phyloP scores from a whole-genome alignment of 108 stramenopile genomes.

The Nitzschia sp. region DNA sequence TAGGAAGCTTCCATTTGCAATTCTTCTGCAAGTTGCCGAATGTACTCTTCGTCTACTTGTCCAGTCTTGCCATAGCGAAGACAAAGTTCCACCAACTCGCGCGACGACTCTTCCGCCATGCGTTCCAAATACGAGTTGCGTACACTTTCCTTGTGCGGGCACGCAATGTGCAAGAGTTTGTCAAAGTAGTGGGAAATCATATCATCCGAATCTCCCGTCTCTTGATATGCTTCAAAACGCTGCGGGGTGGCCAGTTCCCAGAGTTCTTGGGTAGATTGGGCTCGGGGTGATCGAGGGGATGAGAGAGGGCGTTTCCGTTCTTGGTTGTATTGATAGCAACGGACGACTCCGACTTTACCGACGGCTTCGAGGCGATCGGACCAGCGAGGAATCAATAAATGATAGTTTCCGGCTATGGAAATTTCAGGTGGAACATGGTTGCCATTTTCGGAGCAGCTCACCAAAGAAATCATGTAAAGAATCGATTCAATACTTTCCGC shows the following conservation, averaged over 20 bases:
- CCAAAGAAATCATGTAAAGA: conserved; percentile 60
- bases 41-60: conserved; percentile 61
- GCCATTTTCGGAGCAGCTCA: conserved; percentile 63
- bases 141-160: conserved; percentile 64
- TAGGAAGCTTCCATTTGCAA: not conserved
- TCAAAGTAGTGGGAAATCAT: conserved; percentile 85
- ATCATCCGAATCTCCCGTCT: conserved; percentile 18
- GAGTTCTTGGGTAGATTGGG: conserved; percentile 48
- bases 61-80: conserved; percentile 57
- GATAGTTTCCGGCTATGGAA: conserved; percentile 37
- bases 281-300: conserved; percentile 42
- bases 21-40: conserved; percentile 25
- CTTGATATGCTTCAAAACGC: conserved; percentile 52
- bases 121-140: conserved; percentile 58
- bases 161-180: conserved; percentile 71
- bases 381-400: conserved; percentile 67
- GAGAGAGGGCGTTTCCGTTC: conserved; percentile 47
- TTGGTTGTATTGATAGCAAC: conserved; percentile 70
- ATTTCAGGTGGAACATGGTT: conserved; percentile 57
- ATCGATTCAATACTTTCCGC: conserved; percentile 14
- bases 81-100: conserved; percentile 64
- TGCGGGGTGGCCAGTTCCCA: conserved; percentile 54
- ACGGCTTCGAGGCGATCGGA: conserved; percentile 76
- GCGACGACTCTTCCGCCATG: conserved; percentile 32
- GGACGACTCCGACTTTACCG: conserved; percentile 61